Evolutionary conservation across 2,329 filamentous ascomycete genomes (phyloP), one percentile per base, ranked within the genome.

Genomic region (Colletotrichum cordylinicola): DNA sequence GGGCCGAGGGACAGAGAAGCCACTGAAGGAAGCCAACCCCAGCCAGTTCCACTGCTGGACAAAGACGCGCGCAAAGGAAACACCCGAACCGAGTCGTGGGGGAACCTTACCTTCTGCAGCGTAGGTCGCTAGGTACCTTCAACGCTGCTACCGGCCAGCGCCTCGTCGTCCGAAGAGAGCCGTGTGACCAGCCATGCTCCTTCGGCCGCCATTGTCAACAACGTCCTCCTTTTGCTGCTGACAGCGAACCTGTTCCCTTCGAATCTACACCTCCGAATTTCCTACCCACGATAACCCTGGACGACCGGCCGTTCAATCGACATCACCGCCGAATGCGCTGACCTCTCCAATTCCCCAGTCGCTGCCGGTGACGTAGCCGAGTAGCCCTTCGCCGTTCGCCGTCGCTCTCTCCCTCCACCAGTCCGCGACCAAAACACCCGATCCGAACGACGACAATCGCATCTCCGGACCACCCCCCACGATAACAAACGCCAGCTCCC

Each of bases 1-100:
- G 73, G 73, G 73, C 73, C 73, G 73, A 75, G 73, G 73, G 70
- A 73, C 13, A 75, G 73, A 68, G 21, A 72, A 58, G 37, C 66
- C 55, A 67, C n/a, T 52, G 43, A 52, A 52, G 43, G 43, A 52
- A 52, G n/a, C 43, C 43, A 24, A 52, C 43, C 43, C 43, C 43
- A 21, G 43, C 43, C 43, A 21, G 43, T 21, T 52, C 43, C 43
- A 62, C 31, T 39, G 33, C 48, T 73, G 29, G 35, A 55, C 70
- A 56, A 37, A 56, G 52, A 52, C 43, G 43, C 43, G 43, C 43
- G 43, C 43, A 52, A 24, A 52, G 43, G 43, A 52, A 58, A 58
- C 21, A 58, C 55, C 55, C 55, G 43, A 60, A 48, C 68, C 72
- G 68, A 70, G 67, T 70, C 67, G 67, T 70, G 67, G 67, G 37